Conservation (phyloP, 768 basidiomycete genomes). For the Auricularia sp. region DNA sequence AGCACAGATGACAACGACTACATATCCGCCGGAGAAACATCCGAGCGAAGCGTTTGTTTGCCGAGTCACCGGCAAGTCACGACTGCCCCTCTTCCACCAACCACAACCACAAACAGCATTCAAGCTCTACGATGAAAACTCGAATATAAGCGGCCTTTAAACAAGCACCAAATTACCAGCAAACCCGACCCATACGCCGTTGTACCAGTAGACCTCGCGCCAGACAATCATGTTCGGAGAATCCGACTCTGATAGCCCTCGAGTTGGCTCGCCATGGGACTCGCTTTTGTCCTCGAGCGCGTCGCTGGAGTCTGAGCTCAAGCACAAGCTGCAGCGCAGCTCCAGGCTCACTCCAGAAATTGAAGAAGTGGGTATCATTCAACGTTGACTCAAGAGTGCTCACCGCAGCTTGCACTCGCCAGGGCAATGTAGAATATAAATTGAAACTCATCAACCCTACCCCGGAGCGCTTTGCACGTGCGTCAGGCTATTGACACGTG, state of each 20-base stretch:
- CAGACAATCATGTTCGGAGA: constrained; percentile 63
- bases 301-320: constrained; percentile 24
- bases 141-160: constrained; percentile 36
- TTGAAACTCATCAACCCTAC: constrained; percentile 76
- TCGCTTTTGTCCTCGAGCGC: constrained; percentile 46
- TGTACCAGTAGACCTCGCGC: constrained; percentile 6
- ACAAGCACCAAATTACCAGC: constrained; percentile 7
- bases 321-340: constrained; percentile 17
- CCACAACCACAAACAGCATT: background rate
- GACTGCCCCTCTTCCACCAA: background rate
- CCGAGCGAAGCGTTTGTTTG: no score
- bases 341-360: constrained; percentile 43
- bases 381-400: background rate
- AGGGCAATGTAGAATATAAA: constrained; percentile 93
- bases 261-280: constrained; percentile 79
- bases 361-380: constrained; percentile 37
- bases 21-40: no score
- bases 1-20: no score
- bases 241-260: constrained; percentile 52
- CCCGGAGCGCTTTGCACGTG: constrained; percentile 58
- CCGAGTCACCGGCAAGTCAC: no score
- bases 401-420: constrained; percentile 5
- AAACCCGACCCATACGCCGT: constrained; percentile 5
- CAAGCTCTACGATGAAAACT: constrained; percentile 35
- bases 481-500: background rate